phyloP scores from a whole-genome alignment of 495 filamentous ascomycete genomes.

The Penicillium turbatum region DNA sequence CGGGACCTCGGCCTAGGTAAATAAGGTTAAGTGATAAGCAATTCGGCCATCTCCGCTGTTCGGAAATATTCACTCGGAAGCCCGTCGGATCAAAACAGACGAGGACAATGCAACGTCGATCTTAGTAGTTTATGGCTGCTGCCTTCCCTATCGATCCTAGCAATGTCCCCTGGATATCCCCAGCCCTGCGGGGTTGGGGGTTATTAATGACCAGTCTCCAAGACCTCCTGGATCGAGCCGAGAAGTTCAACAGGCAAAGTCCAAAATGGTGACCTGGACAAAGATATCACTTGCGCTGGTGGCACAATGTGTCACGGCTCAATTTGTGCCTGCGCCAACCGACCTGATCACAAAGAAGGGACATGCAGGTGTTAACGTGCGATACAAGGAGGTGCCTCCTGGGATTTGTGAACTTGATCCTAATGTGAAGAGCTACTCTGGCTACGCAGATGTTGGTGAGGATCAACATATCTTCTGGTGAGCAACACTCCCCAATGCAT shows the following conservation, averaged over 20 bases:
- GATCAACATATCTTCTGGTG: constrained; percentile 60
- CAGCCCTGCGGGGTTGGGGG: constrained; percentile 6
- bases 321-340: constrained; percentile 57
- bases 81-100: neutral
- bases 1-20: neutral
- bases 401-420: constrained; percentile 65
- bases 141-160: constrained; percentile 10
- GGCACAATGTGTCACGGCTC: constrained; percentile 25
- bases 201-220: neutral
- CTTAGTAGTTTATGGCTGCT: neutral
- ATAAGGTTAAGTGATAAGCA: neutral
- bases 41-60: neutral
- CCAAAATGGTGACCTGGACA: neutral
- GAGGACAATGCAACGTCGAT: neutral
- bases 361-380: constrained; percentile 47
- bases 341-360: constrained; percentile 50
- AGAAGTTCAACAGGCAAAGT: neutral
- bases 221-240: neutral
- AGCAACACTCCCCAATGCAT: neutral
- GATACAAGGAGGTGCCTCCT: constrained; percentile 58
- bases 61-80: neutral
- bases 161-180: constrained; percentile 1
- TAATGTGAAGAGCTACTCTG: constrained; percentile 60
- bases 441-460: constrained; percentile 60
- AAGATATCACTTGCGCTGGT: neutral